phyloP scores from a whole-genome alignment of 225 moss, liverwort and hornwort genomes.

The Pseudoscleropodium purum region DNA sequence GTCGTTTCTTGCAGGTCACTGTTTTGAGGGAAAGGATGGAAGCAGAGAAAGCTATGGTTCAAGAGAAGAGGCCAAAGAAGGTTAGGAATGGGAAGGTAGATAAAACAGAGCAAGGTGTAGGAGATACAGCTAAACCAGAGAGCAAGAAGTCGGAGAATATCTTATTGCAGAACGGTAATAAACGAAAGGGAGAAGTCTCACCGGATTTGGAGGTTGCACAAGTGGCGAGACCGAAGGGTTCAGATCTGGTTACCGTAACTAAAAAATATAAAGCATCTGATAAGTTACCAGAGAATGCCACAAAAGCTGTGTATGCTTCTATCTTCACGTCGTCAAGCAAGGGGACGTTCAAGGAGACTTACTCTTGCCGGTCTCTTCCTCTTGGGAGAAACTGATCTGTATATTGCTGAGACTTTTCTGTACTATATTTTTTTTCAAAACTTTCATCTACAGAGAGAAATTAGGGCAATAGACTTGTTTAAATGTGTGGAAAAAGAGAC shows the following conservation, averaged over 20 bases:
- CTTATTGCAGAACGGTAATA: constrained; percentile 3
- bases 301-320: constrained; percentile 76
- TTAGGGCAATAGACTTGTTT: not conserved
- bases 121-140: not conserved
- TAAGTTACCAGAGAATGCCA: constrained; percentile 73
- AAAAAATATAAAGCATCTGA: constrained; percentile 86
- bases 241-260: constrained; percentile 63
- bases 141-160: constrained; percentile 10
- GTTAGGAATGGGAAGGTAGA: constrained; percentile 26
- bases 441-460: not conserved
- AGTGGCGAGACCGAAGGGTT: constrained; percentile 66
- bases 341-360: constrained; percentile 77
- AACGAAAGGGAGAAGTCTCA: constrained; percentile 44
- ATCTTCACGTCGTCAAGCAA: constrained; percentile 97
- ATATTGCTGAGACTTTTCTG: not conserved
- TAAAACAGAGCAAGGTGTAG: constrained; percentile 1
- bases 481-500: not conserved
- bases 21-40: constrained; percentile 73
- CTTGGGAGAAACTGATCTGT: constrained; percentile 75
- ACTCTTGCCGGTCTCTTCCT: constrained; percentile 93
- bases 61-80: constrained; percentile 69
- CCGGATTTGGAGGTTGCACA: constrained; percentile 13
- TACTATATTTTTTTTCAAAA: not conserved
- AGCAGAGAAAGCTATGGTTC: constrained; percentile 49
- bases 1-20: constrained; percentile 13